Evolutionary conservation across 768 basidiomycete species (phyloP).

Genomic region (Pisolithus sp.): DNA sequence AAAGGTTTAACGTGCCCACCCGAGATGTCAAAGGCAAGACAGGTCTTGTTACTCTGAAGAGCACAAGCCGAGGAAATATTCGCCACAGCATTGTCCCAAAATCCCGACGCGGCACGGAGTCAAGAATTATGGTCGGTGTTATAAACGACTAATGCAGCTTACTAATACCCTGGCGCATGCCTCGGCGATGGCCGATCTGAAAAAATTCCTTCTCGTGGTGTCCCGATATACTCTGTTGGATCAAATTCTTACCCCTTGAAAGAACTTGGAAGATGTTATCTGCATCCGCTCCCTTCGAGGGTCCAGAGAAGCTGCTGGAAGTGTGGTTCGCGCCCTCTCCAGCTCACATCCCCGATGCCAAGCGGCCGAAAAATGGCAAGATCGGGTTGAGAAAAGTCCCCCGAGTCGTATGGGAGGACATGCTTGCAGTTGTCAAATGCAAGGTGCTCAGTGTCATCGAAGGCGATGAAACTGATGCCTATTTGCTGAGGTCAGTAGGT

Average conservation of each 20-base stretch:
- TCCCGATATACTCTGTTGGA: background rate
- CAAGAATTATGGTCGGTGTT: too few species aligned
- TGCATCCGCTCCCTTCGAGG: slow-evolving; percentile 67
- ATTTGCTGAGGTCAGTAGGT: slow-evolving; percentile 78
- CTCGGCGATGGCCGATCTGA: background rate
- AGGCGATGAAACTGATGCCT: slow-evolving; percentile 90
- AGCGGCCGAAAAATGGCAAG: slow-evolving; percentile 34
- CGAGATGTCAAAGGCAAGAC: slow-evolving; percentile 45
- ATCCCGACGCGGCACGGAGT: background rate
- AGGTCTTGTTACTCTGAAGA: slow-evolving; percentile 40
- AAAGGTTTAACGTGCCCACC: slow-evolving; percentile 24
- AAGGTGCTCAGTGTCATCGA: slow-evolving; percentile 87
- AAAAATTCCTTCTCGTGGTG: background rate
- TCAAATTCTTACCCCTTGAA: background rate
- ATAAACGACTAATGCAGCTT: too few species aligned
- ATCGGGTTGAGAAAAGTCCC: slow-evolving; percentile 74
- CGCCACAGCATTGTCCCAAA: slow-evolving; percentile 31
- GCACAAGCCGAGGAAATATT: slow-evolving; percentile 39
- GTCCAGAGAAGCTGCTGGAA: slow-evolving; percentile 92
- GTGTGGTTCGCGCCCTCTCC: slow-evolving; percentile 92
- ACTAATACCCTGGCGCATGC: background rate
- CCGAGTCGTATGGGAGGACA: slow-evolving; percentile 84
- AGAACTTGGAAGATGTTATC: background rate
- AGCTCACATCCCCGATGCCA: slow-evolving; percentile 46
- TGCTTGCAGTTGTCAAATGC: slow-evolving; percentile 96